A percentile compares a stretch with the other conserved stretches of the same genome.
Evolutionary conservation across 2,329 filamentous ascomycete species (phyloP).

Genomic region (Pyricularia grisea): DNA sequence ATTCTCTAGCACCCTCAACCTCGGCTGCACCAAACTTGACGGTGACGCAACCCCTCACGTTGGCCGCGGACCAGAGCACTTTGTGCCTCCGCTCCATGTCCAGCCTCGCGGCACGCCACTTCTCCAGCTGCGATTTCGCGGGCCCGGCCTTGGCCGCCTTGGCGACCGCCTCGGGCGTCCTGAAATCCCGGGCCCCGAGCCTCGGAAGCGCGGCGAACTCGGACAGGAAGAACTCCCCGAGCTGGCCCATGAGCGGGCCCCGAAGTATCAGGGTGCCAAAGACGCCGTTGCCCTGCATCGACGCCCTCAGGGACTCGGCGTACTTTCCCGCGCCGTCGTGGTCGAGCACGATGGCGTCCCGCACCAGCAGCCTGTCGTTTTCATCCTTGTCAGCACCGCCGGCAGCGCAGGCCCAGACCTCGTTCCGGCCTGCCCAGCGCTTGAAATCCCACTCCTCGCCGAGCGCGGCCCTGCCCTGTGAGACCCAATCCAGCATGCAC

Average conservation of each 20-base stretch:
- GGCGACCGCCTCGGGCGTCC: conserved; percentile 38
- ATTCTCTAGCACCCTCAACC: conserved; percentile 71
- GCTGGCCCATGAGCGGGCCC: conserved; percentile 55
- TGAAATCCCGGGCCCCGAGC: conserved; percentile 74
- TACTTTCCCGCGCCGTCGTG: conserved; percentile 30
- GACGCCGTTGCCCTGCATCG: conserved; percentile 68
- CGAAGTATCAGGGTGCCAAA: conserved; percentile 80
- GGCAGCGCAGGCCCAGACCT: conserved; percentile 55
- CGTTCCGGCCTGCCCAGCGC: conserved; percentile 75
- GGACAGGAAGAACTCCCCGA: conserved; percentile 66
- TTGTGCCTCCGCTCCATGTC: conserved; percentile 47
- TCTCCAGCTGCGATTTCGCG: conserved; percentile 28
- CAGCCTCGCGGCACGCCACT: conserved; percentile 47
- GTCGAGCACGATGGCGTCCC: conserved; percentile 74
- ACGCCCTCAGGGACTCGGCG: conserved; percentile 36
- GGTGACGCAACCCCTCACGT: conserved; percentile 72
- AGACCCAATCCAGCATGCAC: conserved; percentile 91
- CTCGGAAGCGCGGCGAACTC: conserved; percentile 73
- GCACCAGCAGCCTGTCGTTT: conserved; percentile 60
- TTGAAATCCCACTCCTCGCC: conserved; percentile 84
- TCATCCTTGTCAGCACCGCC: conserved; percentile 10
- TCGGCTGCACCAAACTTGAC: conserved; percentile 83
- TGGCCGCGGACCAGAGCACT: conserved; percentile 74
- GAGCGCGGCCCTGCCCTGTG: conserved; percentile 71
- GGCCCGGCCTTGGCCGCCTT: conserved; percentile 24